Percentiles rank a stretch among this genome's conserved stretches.
These are phyloP conservation scores for Thermochaetoides thermophila DNA, from an alignment of 495 filamentous ascomycete genomes.

Conservation along the genomic window DNA sequence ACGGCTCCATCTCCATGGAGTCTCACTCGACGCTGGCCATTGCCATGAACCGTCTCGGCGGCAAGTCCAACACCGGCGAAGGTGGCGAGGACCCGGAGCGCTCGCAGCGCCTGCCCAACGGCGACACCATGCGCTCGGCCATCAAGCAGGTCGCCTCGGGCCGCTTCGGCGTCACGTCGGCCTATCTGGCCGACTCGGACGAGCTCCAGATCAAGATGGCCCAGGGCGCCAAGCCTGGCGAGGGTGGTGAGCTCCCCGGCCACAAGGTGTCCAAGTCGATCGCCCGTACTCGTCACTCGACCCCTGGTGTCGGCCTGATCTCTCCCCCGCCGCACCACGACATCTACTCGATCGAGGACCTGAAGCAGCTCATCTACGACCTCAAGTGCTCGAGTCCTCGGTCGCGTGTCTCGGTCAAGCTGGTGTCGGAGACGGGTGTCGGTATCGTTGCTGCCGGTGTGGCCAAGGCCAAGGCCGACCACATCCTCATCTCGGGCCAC, in stretches of 20 bases:
- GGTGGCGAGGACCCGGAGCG: constrained; percentile 95
- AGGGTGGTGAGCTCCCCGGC: constrained; percentile 94
- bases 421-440: constrained; percentile 95
- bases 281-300: constrained; percentile 93
- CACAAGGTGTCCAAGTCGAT: constrained; percentile 98
- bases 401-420: constrained; percentile 91
- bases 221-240: constrained; percentile 95
- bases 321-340: constrained; percentile 98
- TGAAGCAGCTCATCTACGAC: constrained; percentile 98
- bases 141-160: constrained; percentile 99
- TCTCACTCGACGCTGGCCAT: constrained; percentile 94
- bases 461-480: constrained; percentile 95
- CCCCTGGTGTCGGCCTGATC: constrained; percentile 92
- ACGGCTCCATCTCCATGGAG: constrained; percentile 99
- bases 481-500: constrained; percentile 95
- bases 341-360: constrained; percentile 97
- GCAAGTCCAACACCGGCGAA: constrained; percentile 98
- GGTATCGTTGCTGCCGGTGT: constrained; percentile 98
- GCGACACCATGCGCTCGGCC: constrained; percentile 94
- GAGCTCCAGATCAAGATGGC: constrained; percentile 99
- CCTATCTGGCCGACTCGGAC: constrained; percentile 96
- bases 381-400: constrained; percentile 95
- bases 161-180: constrained; percentile 93
- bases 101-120: constrained; percentile 73
- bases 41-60: constrained; percentile 94